Base-by-base conservation (phyloP, 2,329 filamentous ascomycete species). In the Penicillium aurantiogriseum region DNA sequence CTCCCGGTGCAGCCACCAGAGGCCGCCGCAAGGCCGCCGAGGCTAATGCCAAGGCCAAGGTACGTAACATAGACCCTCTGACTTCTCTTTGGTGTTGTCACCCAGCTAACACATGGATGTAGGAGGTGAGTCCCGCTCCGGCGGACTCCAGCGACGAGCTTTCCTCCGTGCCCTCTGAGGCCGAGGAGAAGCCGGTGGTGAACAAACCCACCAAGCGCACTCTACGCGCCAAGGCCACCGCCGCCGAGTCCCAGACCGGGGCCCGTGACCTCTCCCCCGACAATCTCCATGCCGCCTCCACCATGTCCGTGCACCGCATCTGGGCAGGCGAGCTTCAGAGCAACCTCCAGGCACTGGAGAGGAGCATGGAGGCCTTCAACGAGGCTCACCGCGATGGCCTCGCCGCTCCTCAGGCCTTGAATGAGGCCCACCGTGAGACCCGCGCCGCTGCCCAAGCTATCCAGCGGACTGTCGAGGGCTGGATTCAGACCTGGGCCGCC, bases 261-360 rank as follows among this genome's bases (percentile, higher is more conserved):
- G 36, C 29, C 19, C 13, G 10, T 3, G 13, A 19, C 25, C 25
- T 56, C 9, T 47, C 64, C 10, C 11, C 23, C 3, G 62, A 65
- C 31, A 61, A 56, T 17, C 29, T 70, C 25, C 38, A 62, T 39
- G 66, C 62, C n/a, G 60, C 69, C 9, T 60, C 66, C 47, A 52
- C 61, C 31, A 44, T 70, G 49, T 66, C 70, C 80, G 31, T 67
- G 76, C 78, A 64, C 46, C 83, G 77, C 15, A 84, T 83, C 2
- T 83, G 84, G 21, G 87, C 78, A 10, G 81, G 79, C 1, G 85
- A 88, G 5, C 81, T 82, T 1, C 79, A 83, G 2, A 79, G 73
- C 13, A 82, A 81, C 63, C 82, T 88, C 1, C 80, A 77, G 13
- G 83, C 77, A 0, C 85, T 83, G 6, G 82, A 82, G 25, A 81